Evolutionary conservation across 1,284 basidiomycete species (phyloP), one percentile per base, ranked within the genome.

Genomic region (Puccinia polysora): DNA sequence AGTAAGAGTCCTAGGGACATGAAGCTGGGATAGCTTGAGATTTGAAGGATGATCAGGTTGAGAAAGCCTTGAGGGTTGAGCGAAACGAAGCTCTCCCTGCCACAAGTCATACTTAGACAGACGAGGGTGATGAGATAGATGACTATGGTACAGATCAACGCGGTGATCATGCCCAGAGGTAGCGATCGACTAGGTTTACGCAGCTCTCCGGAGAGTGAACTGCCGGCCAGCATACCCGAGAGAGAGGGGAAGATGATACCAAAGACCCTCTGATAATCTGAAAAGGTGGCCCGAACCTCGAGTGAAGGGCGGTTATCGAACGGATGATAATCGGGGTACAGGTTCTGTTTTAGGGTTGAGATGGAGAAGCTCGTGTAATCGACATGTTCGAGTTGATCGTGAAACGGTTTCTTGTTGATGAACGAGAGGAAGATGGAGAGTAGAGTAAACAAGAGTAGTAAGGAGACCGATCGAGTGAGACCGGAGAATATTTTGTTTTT

Each of bases 221-320:
- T 59, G 5, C 67, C 67, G 20, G 67, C 67, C 2, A 69, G 38
- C 30, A 69, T 36, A 4, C 67, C 67, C 20, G 67, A 69, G 4
- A 69, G 43, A 1, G 55, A 60, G n/a, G 67, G 53, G 40, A 69
- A 69, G 38, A 69, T 47, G 55, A 60, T 50, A 0, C 67, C 67
- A 50, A 69, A 69, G 12, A 69, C 67, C 23, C 20, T 34, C 23
- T 60, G 67, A 50, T 69, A 69, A 60, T 58, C 55, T 18, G 67
- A 58, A 60, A 69, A 59, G 23, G 23, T 55, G 20, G 38, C 49
- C 5, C 3, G 40, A 20, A 65, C 28, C n/a, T 50, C 8, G 50
- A 38, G 25, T n/a, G 64, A 65, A 34, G 20, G 28, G 10, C 20
- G 32, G 30, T 40, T 18, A 8, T 65, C 18, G 14, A 23, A 32